Base-by-base conservation (phyloP, 768 basidiomycete species). In the Tricholoma sp. region DNA sequence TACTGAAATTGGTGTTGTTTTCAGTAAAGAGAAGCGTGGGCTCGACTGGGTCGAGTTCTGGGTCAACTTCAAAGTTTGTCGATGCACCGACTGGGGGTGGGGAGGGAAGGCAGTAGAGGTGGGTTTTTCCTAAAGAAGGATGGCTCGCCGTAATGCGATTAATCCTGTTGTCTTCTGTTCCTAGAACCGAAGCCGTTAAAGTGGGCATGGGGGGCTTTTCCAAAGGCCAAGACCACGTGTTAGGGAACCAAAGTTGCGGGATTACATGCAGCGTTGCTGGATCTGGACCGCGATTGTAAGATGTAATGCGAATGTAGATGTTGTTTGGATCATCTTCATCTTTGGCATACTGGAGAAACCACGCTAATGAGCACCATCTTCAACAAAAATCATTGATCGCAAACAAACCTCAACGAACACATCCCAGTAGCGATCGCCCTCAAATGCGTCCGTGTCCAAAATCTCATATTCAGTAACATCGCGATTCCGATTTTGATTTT, bases 381-480 rank as follows among this genome's bases (percentile, higher is more conserved):
- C n/a, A 56, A n/a, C 11, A 29, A 21, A n/a, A 27, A 16, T 31
- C 47, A 27, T 21, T n/a, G 50, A 52, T 34, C 32, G 43, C 19
- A 29, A 55, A 73, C 85, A 51, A 57, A 92, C 94, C 85, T 99
- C 96, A 55, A 98, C 86, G 64, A 98, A 99, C 35, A 99, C 85
- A 69, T 99, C 97, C 97, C 97, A 99, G 71, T 99, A 99, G 9
- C 88, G 79, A 71, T 98, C 88, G 31, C 91, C 91, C 58, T 95
- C 91, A 66, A 98, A 97, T 0, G 79, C 82, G 58, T 92, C 93
- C 0, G 93, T 92, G 69, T 98, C 95, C 70, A 96, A 73, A 64
- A 98, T 86, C 73, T 99, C 97, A 66, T 83, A 98, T 71, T 99
- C 97, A 56, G 82, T 74, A 12, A 94, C 94, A 57, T 97, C 86